phyloP scores from a whole-genome alignment of 305 asterid species.

The Fraxinus baroniana region DNA sequence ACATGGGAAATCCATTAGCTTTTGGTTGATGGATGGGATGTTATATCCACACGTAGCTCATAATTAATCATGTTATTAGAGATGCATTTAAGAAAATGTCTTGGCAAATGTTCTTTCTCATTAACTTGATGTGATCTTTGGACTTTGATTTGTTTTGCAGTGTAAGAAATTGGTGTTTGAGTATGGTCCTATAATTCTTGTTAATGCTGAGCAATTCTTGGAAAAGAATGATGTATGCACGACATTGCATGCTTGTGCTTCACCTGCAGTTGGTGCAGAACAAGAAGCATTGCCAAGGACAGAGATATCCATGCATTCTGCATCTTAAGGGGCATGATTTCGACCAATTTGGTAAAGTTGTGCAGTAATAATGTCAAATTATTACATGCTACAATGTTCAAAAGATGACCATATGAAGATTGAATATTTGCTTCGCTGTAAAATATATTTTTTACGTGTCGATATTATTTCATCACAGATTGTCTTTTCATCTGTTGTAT shows the following conservation, averaged over 20 bases:
- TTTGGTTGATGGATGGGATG: background rate
- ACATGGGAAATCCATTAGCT: background rate
- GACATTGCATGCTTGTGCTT: conserved; percentile 19
- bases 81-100: background rate
- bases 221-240: conserved; percentile 40
- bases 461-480: background rate
- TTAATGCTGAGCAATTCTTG: conserved; percentile 39
- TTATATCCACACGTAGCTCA: background rate
- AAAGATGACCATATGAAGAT: background rate
- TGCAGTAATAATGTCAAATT: background rate
- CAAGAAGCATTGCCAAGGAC: background rate
- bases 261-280: background rate
- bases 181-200: conserved; percentile 40
- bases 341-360: background rate
- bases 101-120: background rate
- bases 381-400: background rate
- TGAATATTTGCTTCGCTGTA: background rate
- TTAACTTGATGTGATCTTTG: background rate
- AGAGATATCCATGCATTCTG: background rate
- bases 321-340: background rate
- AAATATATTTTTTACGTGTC: background rate
- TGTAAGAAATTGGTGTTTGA: conserved; percentile 46
- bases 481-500: background rate
- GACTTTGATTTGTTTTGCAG: conserved; percentile 26
- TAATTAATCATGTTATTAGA: background rate